These are phyloP conservation scores for Ilyonectria robusta DNA, from an alignment of 2,329 filamentous ascomycete species.

Conservation along the genomic window DNA sequence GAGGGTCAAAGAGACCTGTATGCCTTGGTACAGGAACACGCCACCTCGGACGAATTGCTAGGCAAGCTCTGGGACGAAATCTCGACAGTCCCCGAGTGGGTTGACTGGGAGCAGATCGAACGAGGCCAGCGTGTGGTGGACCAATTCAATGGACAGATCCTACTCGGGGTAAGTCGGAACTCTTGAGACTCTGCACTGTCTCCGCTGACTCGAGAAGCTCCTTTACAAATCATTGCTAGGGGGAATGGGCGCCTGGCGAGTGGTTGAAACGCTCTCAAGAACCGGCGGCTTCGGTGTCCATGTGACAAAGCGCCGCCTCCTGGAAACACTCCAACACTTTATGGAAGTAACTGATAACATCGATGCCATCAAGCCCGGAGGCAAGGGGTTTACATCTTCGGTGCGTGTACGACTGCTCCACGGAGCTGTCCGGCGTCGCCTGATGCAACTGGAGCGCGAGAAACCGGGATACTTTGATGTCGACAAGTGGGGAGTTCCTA, in stretches of 20 bases:
- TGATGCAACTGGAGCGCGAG: conserved; percentile 68
- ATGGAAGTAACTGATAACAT: conserved; percentile 78
- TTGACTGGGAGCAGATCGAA: conserved; percentile 82
- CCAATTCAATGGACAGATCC: conserved; percentile 77
- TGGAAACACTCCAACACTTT: conserved; percentile 82
- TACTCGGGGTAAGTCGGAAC: conserved; percentile 66
- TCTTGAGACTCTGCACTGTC: too few relatives aligned
- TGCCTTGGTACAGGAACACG: conserved; percentile 71
- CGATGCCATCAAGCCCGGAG: conserved; percentile 76
- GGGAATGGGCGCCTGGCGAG: conserved; percentile 79
- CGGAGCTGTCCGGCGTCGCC: conserved; percentile 73
- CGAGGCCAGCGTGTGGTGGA: conserved; percentile 85
- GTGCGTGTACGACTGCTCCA: conserved; percentile 77
- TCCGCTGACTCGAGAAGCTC: conserved; percentile 53
- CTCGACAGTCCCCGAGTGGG: conserved; percentile 79
- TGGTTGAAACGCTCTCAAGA: conserved; percentile 80
- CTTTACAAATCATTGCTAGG: conserved; percentile 77
- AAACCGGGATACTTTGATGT: conserved; percentile 73
- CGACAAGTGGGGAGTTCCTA: conserved; percentile 71
- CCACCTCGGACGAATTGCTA: conserved; percentile 67
- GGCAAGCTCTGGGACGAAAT: conserved; percentile 75
- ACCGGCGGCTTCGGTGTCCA: conserved; percentile 81
- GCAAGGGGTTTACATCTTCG: conserved; percentile 70
- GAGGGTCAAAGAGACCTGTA: conserved; percentile 71
- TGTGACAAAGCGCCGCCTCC: conserved; percentile 73